Conservation (phyloP, 805 yeast species). For the Candida maris region DNA sequence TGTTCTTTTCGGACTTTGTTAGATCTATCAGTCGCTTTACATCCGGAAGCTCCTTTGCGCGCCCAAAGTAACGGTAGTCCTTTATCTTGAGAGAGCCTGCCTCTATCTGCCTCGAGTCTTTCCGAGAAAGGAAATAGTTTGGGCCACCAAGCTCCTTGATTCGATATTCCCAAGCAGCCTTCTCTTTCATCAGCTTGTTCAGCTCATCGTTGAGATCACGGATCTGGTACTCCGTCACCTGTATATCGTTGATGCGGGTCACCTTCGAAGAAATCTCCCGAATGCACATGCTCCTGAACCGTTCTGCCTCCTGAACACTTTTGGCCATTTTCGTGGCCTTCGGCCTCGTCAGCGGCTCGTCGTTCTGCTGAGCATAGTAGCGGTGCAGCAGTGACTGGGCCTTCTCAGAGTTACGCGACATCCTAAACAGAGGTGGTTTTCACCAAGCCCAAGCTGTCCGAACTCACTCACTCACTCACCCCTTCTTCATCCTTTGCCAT, state of each 20-base stretch:
- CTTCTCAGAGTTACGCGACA: slow-evolving; percentile 78
- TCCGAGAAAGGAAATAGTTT: slow-evolving; percentile 41
- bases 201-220: slow-evolving; percentile 72
- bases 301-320: slow-evolving; percentile 60
- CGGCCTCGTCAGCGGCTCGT: slow-evolving; percentile 49
- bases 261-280: slow-evolving; percentile 61
- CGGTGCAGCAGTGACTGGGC: slow-evolving; percentile 68
- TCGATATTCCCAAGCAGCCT: slow-evolving; percentile 74
- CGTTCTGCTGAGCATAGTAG: slow-evolving; percentile 59
- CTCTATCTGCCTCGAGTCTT: slow-evolving; percentile 3
- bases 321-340: slow-evolving; percentile 50
- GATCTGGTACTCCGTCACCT: slow-evolving; percentile 56
- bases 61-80: slow-evolving; percentile 75
- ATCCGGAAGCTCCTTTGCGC: slow-evolving; percentile 79
- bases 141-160: slow-evolving; percentile 72
- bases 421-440: too few species aligned
- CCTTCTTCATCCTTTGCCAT: too few species aligned
- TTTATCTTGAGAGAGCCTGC: slow-evolving; percentile 27
- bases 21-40: slow-evolving; percentile 48
- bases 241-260: slow-evolving; percentile 59
- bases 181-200: slow-evolving; percentile 64
- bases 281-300: slow-evolving; percentile 60
- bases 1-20: slow-evolving; percentile 20
- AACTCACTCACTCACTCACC: too few species aligned
- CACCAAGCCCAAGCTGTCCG: too few species aligned